These are phyloP conservation scores for Yamadazyma atmosphaerica DNA, from an alignment of 1,139 yeast genomes.

Conservation along the genomic window DNA sequence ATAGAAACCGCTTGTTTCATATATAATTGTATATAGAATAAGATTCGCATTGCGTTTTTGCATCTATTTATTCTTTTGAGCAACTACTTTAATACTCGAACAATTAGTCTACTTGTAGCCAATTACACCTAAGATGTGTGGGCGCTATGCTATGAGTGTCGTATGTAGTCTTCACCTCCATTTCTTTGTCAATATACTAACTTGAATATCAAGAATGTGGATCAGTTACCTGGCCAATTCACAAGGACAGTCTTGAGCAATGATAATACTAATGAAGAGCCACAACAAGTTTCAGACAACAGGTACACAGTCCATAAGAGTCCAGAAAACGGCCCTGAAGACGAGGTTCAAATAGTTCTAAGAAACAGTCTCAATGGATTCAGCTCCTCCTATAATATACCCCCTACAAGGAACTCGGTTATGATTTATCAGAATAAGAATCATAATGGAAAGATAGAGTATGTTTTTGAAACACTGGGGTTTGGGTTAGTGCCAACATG, in stretches of 20 bases:
- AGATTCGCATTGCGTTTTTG: background rate
- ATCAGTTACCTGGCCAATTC: constrained; percentile 33
- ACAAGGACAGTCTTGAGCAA: constrained; percentile 25
- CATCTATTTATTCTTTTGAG: background rate
- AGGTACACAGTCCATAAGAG: constrained; percentile 1
- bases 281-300: constrained; percentile 42
- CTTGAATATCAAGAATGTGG: constrained; percentile 20
- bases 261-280: constrained; percentile 18
- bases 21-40: background rate
- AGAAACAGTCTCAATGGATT: constrained; percentile 17
- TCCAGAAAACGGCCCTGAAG: background rate
- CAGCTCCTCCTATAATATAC: constrained; percentile 35
- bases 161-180: constrained; percentile 26
- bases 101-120: too few species aligned
- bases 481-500: constrained; percentile 46
- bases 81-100: too few species aligned
- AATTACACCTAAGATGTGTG: constrained; percentile 34
- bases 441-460: constrained; percentile 13
- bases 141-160: constrained; percentile 43
- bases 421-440: constrained; percentile 25
- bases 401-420: constrained; percentile 41
- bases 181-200: constrained; percentile 3
- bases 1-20: too few species aligned
- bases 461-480: constrained; percentile 37
- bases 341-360: constrained; percentile 10